Evolutionary conservation across 148 eudicot species (phyloP).

Genomic region (Cornus suecica): DNA sequence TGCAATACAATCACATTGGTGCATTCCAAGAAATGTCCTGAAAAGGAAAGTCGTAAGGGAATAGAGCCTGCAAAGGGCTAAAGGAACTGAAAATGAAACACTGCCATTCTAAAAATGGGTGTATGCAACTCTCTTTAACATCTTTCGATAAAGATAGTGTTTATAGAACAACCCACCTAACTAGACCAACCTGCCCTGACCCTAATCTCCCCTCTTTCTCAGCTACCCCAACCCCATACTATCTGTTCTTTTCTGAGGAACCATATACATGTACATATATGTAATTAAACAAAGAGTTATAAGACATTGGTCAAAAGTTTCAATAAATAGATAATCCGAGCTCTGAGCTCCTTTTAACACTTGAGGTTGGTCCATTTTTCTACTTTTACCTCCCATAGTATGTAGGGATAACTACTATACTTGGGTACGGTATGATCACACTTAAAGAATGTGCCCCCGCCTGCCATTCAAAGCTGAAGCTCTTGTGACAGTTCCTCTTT

Average conservation of each 20-base stretch:
- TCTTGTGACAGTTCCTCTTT: background rate
- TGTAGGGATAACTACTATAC: constrained; percentile 18
- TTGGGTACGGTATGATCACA: background rate
- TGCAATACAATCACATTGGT: background rate
- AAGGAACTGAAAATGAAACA: background rate
- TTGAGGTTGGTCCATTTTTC: background rate
- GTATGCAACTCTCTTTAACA: background rate
- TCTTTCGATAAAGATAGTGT: constrained; percentile 1
- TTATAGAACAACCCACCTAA: background rate
- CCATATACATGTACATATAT: too few relatives aligned
- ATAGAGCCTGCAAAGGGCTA: constrained; percentile 1
- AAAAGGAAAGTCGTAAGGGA: background rate
- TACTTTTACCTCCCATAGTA: constrained; percentile 10
- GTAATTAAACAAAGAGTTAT: background rate
- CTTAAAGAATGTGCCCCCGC: background rate
- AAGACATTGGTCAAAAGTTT: background rate
- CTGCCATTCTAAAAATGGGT: background rate
- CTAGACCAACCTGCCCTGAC: background rate
- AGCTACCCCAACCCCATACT: background rate
- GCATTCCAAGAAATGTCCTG: background rate
- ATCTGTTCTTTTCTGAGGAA: background rate
- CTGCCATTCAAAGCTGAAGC: background rate
- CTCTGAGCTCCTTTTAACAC: background rate
- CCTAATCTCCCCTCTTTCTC: background rate
- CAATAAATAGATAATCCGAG: background rate